Base-by-base conservation (phyloP, 768 basidiomycete species). In the Tricholoma sp. region DNA sequence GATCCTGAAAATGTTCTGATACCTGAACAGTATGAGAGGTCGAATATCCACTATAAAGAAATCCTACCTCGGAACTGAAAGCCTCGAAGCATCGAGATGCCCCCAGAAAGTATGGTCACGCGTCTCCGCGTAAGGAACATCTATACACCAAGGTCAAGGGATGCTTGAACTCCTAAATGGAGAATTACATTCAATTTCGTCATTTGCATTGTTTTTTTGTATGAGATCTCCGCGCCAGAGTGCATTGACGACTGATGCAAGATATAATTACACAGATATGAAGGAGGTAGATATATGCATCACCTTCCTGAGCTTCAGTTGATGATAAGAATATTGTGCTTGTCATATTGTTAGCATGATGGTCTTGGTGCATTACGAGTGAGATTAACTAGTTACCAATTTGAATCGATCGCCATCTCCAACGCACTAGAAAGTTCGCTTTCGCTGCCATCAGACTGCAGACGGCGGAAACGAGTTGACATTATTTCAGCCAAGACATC, bases 371-470 rank as follows among this genome's bases (percentile, higher is more conserved):
- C 24, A 5, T 27, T 27, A 27, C 24, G 24, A 54, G 56, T 24
- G 10, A 21, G 10, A 22, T 34, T 14, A 10, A 19, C 12, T 66
- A 37, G 61, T 19, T 64, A 93, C 91, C 93, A 92, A 63, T 93
- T 84, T 54, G 91, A 83, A 69, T 98, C 95, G 59, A 96, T 91
- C n/a, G 95, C 94, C 69, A 86, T 74, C 69, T 98, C 95, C 43
- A 97, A 75, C 7, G 89, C 87, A 64, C 89, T 92, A 4, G 83
- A 76, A 63, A 85, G 80, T 43, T 85, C 86, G 58, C 89, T 91
- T 47, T 75, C 71, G 56, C 91, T 91, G 0, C 89, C 93, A 65
- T 96, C 91, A 34, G 76, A 66, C 66, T 91, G 85, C 39, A 74
- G 71, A 64, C 89, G 85, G 57, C 80, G 79, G 71, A 84, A 94